phyloP scores from a whole-genome alignment of 345 rosid species.

The Eucalyptus shirleyi region DNA sequence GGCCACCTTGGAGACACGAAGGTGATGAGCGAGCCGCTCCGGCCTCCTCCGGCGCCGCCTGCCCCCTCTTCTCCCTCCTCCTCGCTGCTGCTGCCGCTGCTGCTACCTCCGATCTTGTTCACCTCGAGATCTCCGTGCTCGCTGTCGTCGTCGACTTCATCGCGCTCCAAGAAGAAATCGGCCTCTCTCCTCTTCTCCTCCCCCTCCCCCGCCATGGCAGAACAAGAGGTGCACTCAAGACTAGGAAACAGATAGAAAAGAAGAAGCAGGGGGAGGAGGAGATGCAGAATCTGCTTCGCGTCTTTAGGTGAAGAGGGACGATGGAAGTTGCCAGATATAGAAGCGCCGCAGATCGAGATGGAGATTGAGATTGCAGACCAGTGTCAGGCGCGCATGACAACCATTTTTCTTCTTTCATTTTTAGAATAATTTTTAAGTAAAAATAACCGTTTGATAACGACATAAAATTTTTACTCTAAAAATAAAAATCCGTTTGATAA shows the following conservation, averaged over 20 bases:
- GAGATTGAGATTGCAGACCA: background rate
- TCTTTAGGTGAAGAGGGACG: background rate
- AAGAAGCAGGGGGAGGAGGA: background rate
- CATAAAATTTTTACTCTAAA: no score
- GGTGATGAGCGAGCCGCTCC: background rate
- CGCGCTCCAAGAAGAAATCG: constrained; percentile 22
- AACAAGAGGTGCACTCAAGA: background rate
- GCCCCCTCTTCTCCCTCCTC: constrained; percentile 10
- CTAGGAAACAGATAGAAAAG: background rate
- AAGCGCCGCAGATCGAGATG: background rate
- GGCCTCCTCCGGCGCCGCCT: background rate
- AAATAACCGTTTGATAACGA: no score
- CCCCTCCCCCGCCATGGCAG: constrained; percentile 5
- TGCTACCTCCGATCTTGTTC: constrained; percentile 3
- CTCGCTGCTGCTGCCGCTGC: background rate
- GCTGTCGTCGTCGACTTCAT: constrained; percentile 4
- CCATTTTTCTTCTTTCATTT: no score
- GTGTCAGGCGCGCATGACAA: background rate
- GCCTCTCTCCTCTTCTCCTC: constrained; percentile 2
- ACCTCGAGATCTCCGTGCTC: constrained; percentile 23
- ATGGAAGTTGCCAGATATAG: background rate
- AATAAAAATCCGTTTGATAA: no score
- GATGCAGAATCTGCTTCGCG: background rate
- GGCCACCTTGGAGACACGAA: constrained; percentile 69
- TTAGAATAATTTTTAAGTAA: no score